phyloP scores from a whole-genome alignment of 2,329 filamentous ascomycete species.

The Aspergillus udagawae region DNA sequence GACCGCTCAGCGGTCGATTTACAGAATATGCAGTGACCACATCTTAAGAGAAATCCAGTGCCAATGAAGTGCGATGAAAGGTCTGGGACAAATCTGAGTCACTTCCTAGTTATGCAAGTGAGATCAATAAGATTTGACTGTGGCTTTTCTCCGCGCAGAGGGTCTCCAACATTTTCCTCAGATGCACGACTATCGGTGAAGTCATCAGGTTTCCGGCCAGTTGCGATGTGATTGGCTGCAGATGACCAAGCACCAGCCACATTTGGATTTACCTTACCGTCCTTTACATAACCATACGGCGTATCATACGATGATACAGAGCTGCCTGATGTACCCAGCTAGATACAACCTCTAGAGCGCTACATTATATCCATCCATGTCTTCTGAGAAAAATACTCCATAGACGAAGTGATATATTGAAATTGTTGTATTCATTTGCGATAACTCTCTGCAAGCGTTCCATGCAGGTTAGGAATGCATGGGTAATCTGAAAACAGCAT shows the following conservation, averaged over 20 bases:
- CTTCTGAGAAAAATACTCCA: not conserved
- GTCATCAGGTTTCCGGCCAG: constrained; percentile 12
- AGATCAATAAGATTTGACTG: not conserved
- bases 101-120: not conserved
- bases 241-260: constrained; percentile 1
- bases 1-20: constrained; percentile 8
- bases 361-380: not conserved
- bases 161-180: constrained; percentile 7
- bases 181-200: constrained; percentile 12
- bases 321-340: too few relatives aligned
- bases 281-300: not conserved
- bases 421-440: not conserved
- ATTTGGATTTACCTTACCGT: not conserved
- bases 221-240: constrained; percentile 11
- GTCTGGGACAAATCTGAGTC: not conserved
- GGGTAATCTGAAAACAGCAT: not conserved
- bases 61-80: not conserved
- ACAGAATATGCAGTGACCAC: not conserved
- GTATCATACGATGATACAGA: not conserved
- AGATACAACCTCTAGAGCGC: too few relatives aligned
- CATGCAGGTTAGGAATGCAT: not conserved
- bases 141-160: not conserved
- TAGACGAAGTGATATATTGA: not conserved
- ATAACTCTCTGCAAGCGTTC: not conserved
- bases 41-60: constrained; percentile 4